Evolutionary conservation across 805 yeast genomes (phyloP).

Genomic region (Blastobotrys attinorum): DNA sequence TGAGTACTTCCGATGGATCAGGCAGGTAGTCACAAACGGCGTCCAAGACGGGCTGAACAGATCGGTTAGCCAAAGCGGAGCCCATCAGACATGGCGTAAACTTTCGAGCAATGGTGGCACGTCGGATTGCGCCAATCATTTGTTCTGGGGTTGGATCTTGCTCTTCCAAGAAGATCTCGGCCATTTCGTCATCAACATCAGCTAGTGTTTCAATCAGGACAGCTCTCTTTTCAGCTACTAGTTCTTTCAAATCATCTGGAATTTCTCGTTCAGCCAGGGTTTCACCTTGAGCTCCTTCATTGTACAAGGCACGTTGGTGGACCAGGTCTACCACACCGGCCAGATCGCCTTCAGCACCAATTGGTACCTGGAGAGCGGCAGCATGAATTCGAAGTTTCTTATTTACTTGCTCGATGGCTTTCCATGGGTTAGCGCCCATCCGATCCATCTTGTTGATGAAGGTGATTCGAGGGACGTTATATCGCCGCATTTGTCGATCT

Average conservation of each 20-base stretch:
- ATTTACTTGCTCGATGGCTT: slow-evolving; percentile 86
- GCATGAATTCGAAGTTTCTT: slow-evolving; percentile 84
- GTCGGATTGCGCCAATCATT: slow-evolving; percentile 81
- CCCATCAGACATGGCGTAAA: slow-evolving; percentile 99
- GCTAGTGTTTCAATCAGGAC: slow-evolving; percentile 88
- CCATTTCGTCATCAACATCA: slow-evolving; percentile 96
- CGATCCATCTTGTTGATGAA: slow-evolving; percentile 98
- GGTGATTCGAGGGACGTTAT: slow-evolving; percentile 93
- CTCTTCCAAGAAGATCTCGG: slow-evolving; percentile 87
- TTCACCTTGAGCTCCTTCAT: slow-evolving; percentile 90
- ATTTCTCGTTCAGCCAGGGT: slow-evolving; percentile 52
- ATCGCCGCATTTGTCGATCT: slow-evolving; percentile 97
- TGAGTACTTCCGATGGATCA: slow-evolving; percentile 86
- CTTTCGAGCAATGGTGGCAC: slow-evolving; percentile 89
- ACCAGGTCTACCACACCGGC: slow-evolving; percentile 89
- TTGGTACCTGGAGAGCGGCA: slow-evolving; percentile 97
- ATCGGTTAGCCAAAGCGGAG: slow-evolving; percentile 93
- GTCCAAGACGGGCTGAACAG: slow-evolving; percentile 91
- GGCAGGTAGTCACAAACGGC: slow-evolving; percentile 95
- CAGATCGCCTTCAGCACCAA: slow-evolving; percentile 82
- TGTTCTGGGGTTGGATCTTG: slow-evolving; percentile 77
- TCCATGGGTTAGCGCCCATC: slow-evolving; percentile 98
- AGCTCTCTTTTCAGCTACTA: slow-evolving; percentile 86
- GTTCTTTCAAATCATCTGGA: slow-evolving; percentile 71
- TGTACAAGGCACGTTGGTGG: slow-evolving; percentile 77